Conservation (phyloP, 1,284 basidiomycete genomes). For the Rhodotorula sp. region DNA sequence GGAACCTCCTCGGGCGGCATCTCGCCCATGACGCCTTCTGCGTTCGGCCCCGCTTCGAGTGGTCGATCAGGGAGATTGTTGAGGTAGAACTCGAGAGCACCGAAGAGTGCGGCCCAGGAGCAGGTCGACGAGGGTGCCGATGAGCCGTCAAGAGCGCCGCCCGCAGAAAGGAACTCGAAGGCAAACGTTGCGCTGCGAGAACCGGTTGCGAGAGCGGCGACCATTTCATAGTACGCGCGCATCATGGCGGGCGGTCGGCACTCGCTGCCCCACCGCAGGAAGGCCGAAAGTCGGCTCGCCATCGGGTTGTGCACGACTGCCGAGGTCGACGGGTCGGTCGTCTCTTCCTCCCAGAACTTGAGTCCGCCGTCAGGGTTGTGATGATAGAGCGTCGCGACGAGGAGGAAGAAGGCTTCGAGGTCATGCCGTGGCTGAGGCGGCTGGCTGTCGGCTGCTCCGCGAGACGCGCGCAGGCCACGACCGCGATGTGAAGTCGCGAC, state of each 20-base stretch:
- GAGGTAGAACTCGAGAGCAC: conserved; percentile 59
- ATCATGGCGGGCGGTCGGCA: conserved; percentile 68
- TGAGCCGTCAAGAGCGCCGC: conserved; percentile 51
- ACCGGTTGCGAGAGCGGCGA: conserved; percentile 78
- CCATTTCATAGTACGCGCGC: conserved; percentile 81
- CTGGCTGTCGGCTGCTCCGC: conserved; percentile 5
- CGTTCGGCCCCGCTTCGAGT: conserved; percentile 47
- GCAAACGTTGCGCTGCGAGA: conserved; percentile 77
- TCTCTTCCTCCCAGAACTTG: conserved; percentile 76
- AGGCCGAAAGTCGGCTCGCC: conserved; percentile 63
- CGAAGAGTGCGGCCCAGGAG: conserved; percentile 58
- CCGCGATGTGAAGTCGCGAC: conserved; percentile 52
- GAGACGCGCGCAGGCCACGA: conserved; percentile 53
- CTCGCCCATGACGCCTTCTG: conserved; percentile 40
- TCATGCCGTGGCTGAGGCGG: conserved; percentile 64
- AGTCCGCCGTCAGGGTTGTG: conserved; percentile 70
- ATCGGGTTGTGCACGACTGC: conserved; percentile 33
- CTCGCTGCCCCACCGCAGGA: conserved; percentile 82
- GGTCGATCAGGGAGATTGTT: conserved; percentile 45
- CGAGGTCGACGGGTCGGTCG: conserved; percentile 44
- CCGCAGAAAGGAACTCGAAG: conserved; percentile 68
- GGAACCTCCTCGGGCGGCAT: conserved; percentile 73
- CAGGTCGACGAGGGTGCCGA: conserved; percentile 46
- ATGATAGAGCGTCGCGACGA: conserved; percentile 77
- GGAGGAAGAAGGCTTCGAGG: conserved; percentile 76